Base-by-base conservation (phyloP, 2,329 filamentous ascomycete species). In the Neoarthrinium moseri region DNA sequence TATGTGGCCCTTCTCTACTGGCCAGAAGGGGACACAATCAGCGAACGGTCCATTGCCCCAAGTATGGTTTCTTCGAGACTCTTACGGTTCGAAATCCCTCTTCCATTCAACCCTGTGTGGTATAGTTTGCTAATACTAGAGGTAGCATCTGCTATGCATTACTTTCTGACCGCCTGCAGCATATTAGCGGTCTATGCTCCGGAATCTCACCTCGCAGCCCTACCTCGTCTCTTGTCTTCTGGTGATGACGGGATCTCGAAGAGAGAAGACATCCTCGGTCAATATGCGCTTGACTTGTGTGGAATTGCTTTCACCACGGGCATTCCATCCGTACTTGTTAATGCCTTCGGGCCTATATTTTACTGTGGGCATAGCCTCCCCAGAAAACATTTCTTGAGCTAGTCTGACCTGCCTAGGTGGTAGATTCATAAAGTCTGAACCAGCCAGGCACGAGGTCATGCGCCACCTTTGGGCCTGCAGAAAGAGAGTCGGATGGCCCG, bases 321-420 rank as follows among this genome's bases (percentile, higher is more conserved):
- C 5, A 67, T 61, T 5, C 58, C 68, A 0, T 54, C 72, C 0
- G 71, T 74, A 2, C 56, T 73, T 5, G 69, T 77, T 4, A 76
- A 77, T 47, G 62, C 70, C 3, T 76, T 76, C 51, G 73, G 73
- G 0, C 72, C 73, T 12, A 72, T 75, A 22, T 60, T 67, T 2
- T 75, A 68, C 42, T 74, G 73, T 73, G 52, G 56, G 67, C 20
- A 15, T 59, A 6, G 4, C 8, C 8, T 4, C 11, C 3, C 18
- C 20, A 22, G 20, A 5, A 21, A 21, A 15, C 17, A 6, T 6
- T 21, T 6, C 8, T 29, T 23, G 17, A 30, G 26, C 10, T 46
- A 13, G 40, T 21, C 24, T 13, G 11, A 5, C 1, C 2, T 13
- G 12, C 26, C 23, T 8, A 62, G 68, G 65, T 26, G 62, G 59